These are phyloP conservation scores for Ilex asprella DNA, from an alignment of 257 asterid species.

Conservation along the genomic window DNA sequence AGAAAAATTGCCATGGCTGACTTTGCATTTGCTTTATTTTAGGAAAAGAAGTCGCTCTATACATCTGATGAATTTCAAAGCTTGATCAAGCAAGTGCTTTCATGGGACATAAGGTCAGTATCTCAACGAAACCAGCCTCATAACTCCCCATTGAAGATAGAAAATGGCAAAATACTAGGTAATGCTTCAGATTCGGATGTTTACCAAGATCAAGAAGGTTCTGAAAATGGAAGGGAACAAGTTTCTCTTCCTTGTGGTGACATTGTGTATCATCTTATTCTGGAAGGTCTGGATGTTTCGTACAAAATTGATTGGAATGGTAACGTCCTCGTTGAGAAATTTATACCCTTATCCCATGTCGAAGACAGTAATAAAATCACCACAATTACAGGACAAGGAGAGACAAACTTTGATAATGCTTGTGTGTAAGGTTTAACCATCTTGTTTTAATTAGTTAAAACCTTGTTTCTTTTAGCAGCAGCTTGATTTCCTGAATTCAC, in stretches of 20 bases:
- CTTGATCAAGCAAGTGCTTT: conserved; percentile 71
- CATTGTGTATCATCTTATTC: conserved; percentile 52
- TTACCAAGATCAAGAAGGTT: conserved; percentile 20
- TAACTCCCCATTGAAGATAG: conserved; percentile 12
- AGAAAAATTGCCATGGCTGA: not conserved
- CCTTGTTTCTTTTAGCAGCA: not conserved
- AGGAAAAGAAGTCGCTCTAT: conserved; percentile 68
- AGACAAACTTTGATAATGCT: not conserved
- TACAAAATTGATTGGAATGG: conserved; percentile 58
- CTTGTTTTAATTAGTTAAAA: not conserved
- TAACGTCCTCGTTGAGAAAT: conserved; percentile 60
- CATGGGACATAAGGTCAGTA: conserved; percentile 84
- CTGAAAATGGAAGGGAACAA: conserved; percentile 24
- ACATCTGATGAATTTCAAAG: conserved; percentile 55
- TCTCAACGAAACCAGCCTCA: conserved; percentile 67
- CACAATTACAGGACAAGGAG: not conserved
- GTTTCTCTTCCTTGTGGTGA: conserved; percentile 14
- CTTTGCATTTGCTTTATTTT: not conserved
- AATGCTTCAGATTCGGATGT: conserved; percentile 14
- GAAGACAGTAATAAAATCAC: conserved; percentile 9
- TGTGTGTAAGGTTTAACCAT: not conserved
- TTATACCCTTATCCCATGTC: conserved; percentile 17
- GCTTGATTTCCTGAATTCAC: not conserved
- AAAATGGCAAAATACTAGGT: conserved; percentile 7
- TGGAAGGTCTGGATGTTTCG: conserved; percentile 67